Percentiles rank a stretch among this genome's conserved stretches.
These are phyloP conservation scores for Podospora tetraspora DNA, from an alignment of 495 filamentous ascomycete genomes.

Conservation along the genomic window DNA sequence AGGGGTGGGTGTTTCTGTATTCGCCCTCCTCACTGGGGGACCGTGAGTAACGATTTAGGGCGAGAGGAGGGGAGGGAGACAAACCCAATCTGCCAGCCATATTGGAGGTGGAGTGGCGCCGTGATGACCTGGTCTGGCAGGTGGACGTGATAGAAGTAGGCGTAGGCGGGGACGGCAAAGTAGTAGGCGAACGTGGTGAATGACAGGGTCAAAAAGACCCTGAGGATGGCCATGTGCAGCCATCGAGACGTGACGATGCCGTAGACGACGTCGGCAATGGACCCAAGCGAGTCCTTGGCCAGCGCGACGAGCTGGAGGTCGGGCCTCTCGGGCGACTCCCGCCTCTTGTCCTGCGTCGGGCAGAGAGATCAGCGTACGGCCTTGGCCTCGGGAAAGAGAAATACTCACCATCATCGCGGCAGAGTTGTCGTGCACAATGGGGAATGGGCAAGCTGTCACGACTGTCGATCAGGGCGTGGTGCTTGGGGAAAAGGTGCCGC, in stretches of 20 bases:
- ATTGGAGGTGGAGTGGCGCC: constrained; percentile 72
- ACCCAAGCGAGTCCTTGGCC: not conserved
- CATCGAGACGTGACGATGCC: not conserved
- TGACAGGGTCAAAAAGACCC: not conserved
- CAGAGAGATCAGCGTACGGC: not conserved
- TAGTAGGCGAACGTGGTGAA: not conserved
- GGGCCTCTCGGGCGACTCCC: not conserved
- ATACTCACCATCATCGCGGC: not conserved
- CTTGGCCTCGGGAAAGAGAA: not conserved
- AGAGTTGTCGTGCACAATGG: not conserved
- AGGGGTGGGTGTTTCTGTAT: constrained; percentile 47
- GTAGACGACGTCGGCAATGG: not conserved
- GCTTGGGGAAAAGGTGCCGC: not conserved
- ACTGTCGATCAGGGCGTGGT: not conserved
- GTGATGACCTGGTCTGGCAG: constrained; percentile 65
- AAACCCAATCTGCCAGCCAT: constrained; percentile 41
- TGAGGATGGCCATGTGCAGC: not conserved
- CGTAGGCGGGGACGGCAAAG: constrained; percentile 1
- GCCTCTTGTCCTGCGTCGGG: not conserved
- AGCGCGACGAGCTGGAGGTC: not conserved
- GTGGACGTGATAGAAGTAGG: constrained; percentile 53
- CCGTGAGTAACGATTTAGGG: not conserved
- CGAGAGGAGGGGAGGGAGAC: constrained; percentile 7
- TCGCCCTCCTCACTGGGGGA: not conserved
- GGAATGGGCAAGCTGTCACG: not conserved